These are phyloP conservation scores for Vitis rupestris DNA, from an alignment of 164 flowering plant species.

Conservation along the genomic window DNA sequence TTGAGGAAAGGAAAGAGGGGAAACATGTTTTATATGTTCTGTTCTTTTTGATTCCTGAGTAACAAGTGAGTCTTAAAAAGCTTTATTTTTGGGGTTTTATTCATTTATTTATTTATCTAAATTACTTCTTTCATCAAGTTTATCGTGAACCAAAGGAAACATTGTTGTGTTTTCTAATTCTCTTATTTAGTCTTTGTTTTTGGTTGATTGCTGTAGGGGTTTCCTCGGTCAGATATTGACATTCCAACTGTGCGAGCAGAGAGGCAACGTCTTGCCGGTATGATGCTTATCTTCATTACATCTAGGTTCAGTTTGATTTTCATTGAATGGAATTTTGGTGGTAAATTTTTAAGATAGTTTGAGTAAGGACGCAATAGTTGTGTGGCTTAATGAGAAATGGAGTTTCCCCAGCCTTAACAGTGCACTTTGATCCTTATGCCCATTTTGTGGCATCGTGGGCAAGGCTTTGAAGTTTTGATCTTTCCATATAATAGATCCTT, in stretches of 20 bases:
- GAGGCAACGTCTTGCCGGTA: slow-evolving; percentile 77
- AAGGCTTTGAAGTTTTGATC: too few species aligned
- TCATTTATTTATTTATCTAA: neutral
- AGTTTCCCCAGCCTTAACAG: too few species aligned
- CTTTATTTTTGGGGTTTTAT: neutral
- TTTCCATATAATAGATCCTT: too few species aligned
- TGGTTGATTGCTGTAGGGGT: slow-evolving; percentile 47
- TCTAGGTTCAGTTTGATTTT: neutral
- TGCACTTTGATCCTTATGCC: too few species aligned
- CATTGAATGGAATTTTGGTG: neutral
- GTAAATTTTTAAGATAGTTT: neutral
- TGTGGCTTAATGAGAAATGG: too few species aligned
- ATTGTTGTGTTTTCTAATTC: neutral
- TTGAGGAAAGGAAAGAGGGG: too few species aligned
- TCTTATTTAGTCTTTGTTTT: neutral
- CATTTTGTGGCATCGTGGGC: too few species aligned
- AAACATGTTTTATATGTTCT: too few species aligned
- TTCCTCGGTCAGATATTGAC: slow-evolving; percentile 85
- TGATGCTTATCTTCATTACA: neutral
- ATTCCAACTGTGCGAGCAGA: slow-evolving; percentile 65
- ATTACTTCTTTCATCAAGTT: too few species aligned
- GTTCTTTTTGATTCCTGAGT: too few species aligned
- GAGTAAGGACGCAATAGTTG: too few species aligned
- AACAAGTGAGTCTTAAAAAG: too few species aligned
- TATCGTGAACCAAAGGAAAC: neutral